phyloP scores from a whole-genome alignment of 331 rosid genomes.

The Dryas integrifolia region DNA sequence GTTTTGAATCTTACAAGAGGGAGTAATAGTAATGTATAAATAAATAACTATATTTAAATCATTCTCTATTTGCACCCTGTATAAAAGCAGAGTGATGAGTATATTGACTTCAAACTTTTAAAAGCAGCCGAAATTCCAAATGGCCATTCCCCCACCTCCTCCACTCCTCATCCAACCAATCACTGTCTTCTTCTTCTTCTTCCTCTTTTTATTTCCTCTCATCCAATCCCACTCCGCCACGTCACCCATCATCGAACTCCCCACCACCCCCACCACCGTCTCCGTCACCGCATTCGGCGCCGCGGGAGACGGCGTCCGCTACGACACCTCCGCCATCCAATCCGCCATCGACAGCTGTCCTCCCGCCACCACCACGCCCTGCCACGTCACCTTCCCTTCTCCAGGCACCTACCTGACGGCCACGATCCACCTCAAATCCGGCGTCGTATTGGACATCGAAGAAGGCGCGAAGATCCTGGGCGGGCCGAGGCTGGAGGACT shows the following conservation, averaged over 20 bases:
- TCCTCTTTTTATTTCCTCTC: conserved; percentile 12
- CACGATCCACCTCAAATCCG: conserved; percentile 72
- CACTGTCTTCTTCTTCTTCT: background rate
- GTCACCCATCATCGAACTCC: conserved; percentile 17
- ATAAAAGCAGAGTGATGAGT: too few species aligned
- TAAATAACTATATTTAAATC: too few species aligned
- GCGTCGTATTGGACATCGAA: conserved; percentile 58
- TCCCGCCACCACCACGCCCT: conserved; percentile 10
- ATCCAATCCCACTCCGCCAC: conserved; percentile 42
- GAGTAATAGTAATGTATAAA: too few species aligned
- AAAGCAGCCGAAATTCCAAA: background rate
- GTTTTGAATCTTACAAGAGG: too few species aligned
- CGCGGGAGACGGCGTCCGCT: conserved; percentile 60
- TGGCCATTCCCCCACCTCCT: conserved; percentile 3
- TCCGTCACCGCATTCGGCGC: conserved; percentile 78
- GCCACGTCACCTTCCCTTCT: conserved; percentile 65
- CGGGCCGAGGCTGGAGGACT: conserved; percentile 60
- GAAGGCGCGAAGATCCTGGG: conserved; percentile 65
- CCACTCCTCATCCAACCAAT: background rate
- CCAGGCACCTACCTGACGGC: conserved; percentile 73
- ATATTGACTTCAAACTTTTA: too few species aligned
- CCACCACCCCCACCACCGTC: conserved; percentile 20
- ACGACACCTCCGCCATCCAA: conserved; percentile 79
- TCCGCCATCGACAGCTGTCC: conserved; percentile 77
- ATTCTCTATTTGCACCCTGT: too few species aligned